These are phyloP conservation scores for Mortierella sp. DNA, from an alignment of 371 early-diverging fungal species.

Conservation along the genomic window DNA sequence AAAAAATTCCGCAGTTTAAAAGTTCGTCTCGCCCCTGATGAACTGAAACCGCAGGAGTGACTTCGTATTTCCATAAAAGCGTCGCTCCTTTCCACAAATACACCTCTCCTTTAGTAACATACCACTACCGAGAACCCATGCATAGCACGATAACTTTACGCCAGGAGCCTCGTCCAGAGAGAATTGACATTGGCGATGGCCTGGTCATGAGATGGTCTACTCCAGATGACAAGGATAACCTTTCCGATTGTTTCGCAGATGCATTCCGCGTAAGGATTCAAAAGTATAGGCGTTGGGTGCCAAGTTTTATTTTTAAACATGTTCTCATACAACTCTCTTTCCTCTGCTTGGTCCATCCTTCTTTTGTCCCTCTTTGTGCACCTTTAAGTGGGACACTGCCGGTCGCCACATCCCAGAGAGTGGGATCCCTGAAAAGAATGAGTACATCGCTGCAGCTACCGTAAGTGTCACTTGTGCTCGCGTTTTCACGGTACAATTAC, in stretches of 20 bases:
- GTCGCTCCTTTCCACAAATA: not conserved
- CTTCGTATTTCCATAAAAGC: too few species aligned
- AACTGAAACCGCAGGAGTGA: too few species aligned
- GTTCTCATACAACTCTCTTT: too few species aligned
- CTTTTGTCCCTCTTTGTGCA: not conserved
- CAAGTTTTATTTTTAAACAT: too few species aligned
- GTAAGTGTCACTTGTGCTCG: not conserved
- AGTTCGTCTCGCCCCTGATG: too few species aligned
- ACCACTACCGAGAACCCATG: not conserved
- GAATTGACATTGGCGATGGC: constrained; percentile 33
- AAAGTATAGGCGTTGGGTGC: too few species aligned
- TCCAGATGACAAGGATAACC: constrained; percentile 10
- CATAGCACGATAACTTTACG: not conserved
- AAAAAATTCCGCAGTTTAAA: too few species aligned
- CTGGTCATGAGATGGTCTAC: constrained; percentile 44
- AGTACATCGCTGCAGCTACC: not conserved
- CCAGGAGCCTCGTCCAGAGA: constrained; percentile 1
- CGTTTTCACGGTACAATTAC: not conserved
- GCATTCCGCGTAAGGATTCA: constrained; percentile 7
- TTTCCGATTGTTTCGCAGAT: not conserved
- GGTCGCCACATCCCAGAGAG: not conserved
- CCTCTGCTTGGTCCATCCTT: too few species aligned
- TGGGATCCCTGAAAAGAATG: not conserved
- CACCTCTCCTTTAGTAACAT: not conserved
- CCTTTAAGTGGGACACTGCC: not conserved